Base-by-base conservation (phyloP, 305 asterid genomes). In the Solanum hybrid region DNA sequence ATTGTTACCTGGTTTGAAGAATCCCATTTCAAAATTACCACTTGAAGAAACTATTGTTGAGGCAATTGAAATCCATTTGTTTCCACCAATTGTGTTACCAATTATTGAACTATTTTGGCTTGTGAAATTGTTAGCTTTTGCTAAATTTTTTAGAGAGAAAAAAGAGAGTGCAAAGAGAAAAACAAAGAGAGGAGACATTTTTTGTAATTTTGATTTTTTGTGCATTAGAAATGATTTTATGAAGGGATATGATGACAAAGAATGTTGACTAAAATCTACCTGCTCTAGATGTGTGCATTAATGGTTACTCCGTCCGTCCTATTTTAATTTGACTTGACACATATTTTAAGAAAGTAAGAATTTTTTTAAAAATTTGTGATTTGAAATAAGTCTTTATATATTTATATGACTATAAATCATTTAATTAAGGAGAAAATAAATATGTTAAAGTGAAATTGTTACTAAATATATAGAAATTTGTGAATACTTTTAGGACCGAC, bases 11-110 rank as follows among this genome's bases (percentile, higher is more conserved):
- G 91, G 89, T 79, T 14, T 73, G 46, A 91, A 91, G 90, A 91
- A 90, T 7, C 93, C 93, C 36, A 91, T 36, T 79, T 91, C 92
- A 75, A 91, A 91, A 60, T 13, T 87, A n/a, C 85, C 87, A 31
- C 89, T 88, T 16, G 87, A 89, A 3, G 92, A 90, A 14, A 81
- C 85, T 40, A 91, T 35, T 11, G 89, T 90, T 71, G 81, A 66
- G 27, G 80, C 89, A 66, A 66, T 86, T 37, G 89, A 14, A 73
- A 86, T 37, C 56, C 64, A 86, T 36, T 86, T 86, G 60, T 40
- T 86, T 86, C 38, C 66, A 71, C 31, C 78, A 13, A 86, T 69
- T 71, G 81, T 86, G 69, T 86, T 24, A 26, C 87, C 87, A 42
- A 81, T 81, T 0, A 27, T 16, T 81, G 87, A 81, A 81, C 34